Conservation (phyloP, 306 rosid species). For the Quercus rubra region DNA sequence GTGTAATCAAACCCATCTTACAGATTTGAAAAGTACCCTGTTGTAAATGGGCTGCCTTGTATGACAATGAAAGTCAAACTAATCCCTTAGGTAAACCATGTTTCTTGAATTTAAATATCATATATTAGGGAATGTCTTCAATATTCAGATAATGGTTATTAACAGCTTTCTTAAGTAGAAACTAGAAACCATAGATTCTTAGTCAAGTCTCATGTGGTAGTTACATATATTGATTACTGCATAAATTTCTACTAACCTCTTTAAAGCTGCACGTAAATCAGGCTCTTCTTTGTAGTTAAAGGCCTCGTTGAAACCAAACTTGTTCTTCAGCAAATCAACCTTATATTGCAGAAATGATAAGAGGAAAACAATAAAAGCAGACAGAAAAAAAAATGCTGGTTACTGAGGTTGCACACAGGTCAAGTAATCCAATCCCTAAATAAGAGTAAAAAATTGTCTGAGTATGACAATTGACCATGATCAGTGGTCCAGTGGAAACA, state of each 20-base stretch:
- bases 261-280: conserved; percentile 26
- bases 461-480: not conserved
- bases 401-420: not conserved
- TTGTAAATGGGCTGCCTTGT: not conserved
- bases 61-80: not conserved
- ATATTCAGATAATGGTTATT: too few species aligned
- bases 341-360: not conserved
- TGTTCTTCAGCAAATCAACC: conserved; percentile 34
- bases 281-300: conserved; percentile 40
- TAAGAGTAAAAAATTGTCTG: too few species aligned
- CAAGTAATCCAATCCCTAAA: too few species aligned
- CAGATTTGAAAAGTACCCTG: not conserved
- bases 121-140: too few species aligned
- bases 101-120: not conserved
- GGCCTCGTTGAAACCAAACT: conserved; percentile 27
- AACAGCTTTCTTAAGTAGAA: too few species aligned
- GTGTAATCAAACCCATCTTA: too few species aligned
- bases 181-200: too few species aligned
- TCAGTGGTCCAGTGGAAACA: not conserved
- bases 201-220: too few species aligned
- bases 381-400: not conserved
- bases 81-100: not conserved
- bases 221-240: not conserved
- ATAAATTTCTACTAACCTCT: conserved; percentile 1
- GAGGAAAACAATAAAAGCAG: not conserved